These are phyloP conservation scores for Trypanosoma congolense DNA, from an alignment of 208 protist species.

Conservation along the genomic window DNA sequence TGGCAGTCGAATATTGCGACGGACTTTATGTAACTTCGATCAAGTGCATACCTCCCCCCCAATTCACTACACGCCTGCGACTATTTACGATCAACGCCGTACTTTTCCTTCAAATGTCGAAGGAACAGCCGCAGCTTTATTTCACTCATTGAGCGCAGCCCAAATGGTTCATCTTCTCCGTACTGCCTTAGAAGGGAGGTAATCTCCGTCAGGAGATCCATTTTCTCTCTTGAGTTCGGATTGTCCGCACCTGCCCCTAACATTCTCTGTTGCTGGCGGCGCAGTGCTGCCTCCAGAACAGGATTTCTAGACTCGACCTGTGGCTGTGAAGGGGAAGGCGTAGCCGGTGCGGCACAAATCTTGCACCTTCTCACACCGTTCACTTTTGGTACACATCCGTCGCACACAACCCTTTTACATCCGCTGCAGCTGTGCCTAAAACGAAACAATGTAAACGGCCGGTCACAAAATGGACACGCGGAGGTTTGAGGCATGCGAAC, in stretches of 20 bases:
- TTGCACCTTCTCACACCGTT: slow-evolving; percentile 8
- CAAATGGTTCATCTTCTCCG: slow-evolving; percentile 62
- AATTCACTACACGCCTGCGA: too few species aligned
- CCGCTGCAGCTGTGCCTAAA: slow-evolving; percentile 47
- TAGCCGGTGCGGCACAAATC: slow-evolving; percentile 8
- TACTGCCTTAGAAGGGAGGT: slow-evolving; percentile 32
- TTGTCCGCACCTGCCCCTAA: not conserved
- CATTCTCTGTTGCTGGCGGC: slow-evolving; percentile 45
- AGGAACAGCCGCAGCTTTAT: slow-evolving; percentile 59
- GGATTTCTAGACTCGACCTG: slow-evolving; percentile 30
- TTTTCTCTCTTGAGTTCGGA: slow-evolving; percentile 42
- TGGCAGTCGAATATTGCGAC: too few species aligned
- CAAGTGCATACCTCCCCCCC: too few species aligned
- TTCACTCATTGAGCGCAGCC: slow-evolving; percentile 59
- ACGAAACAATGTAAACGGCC: slow-evolving; percentile 26
- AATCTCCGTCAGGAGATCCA: slow-evolving; percentile 55
- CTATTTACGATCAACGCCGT: slow-evolving; percentile 11
- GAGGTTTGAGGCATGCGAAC: slow-evolving; percentile 3
- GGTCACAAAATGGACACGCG: slow-evolving; percentile 38
- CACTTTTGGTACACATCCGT: slow-evolving; percentile 45
- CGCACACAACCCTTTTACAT: slow-evolving; percentile 55
- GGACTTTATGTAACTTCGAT: too few species aligned
- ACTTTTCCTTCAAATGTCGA: slow-evolving; percentile 57
- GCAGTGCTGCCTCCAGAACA: slow-evolving; percentile 67
- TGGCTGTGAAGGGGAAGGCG: not conserved